phyloP scores from a whole-genome alignment of 305 asterid genomes.

The Fraxinus latifolia region DNA sequence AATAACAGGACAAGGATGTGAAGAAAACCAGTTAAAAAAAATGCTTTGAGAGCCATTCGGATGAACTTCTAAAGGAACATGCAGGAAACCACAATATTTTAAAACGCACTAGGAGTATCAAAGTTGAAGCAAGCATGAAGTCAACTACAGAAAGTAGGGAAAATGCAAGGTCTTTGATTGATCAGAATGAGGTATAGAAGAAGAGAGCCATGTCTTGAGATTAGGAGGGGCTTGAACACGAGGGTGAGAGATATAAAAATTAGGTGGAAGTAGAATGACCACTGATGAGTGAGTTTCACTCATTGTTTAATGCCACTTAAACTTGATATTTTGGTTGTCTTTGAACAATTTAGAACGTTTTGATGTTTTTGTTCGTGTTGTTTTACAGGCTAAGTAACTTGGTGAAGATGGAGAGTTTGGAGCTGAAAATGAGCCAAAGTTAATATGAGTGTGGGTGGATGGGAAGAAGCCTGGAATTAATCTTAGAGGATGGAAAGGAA shows the following conservation, averaged over 20 bases:
- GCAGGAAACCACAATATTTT: neutral
- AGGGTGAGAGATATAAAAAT: neutral
- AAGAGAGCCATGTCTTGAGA: neutral
- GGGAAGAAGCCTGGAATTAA: neutral
- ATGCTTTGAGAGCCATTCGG: neutral
- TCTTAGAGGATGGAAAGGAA: neutral
- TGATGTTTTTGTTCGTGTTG: neutral
- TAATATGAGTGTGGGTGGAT: neutral
- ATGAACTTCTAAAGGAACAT: neutral
- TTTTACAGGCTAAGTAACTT: neutral
- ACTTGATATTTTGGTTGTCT: neutral
- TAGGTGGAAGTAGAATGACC: neutral
- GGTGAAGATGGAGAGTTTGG: neutral
- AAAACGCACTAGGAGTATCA: slow-evolving; percentile 4
- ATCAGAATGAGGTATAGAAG: slow-evolving; percentile 16
- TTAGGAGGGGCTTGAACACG: slow-evolving; percentile 1
- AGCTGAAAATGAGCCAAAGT: neutral
- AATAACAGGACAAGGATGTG: neutral
- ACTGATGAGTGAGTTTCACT: neutral
- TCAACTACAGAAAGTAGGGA: slow-evolving; percentile 1
- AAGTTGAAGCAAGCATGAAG: slow-evolving; percentile 17
- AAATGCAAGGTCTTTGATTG: neutral
- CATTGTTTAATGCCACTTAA: neutral
- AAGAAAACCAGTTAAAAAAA: neutral
- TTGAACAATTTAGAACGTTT: too few species aligned